These are phyloP conservation scores for Myxozyma mucilagina DNA, from an alignment of 805 yeast genomes.

Conservation along the genomic window DNA sequence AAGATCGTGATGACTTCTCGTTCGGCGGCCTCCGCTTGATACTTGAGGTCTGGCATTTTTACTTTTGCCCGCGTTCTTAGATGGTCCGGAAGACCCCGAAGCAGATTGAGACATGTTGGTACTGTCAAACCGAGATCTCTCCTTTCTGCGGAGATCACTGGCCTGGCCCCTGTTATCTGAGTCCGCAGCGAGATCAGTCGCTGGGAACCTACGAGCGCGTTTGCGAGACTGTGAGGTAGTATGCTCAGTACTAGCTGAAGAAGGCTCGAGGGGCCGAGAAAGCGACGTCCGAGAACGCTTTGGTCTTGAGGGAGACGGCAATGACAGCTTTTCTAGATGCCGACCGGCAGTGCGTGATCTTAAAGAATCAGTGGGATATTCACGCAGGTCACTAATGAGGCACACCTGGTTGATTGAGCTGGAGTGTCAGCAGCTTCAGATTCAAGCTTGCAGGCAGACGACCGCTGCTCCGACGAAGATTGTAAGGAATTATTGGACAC, in stretches of 20 bases:
- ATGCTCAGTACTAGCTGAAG: background rate
- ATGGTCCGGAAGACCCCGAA: background rate
- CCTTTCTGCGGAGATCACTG: background rate
- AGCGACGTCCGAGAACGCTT: conserved; percentile 1
- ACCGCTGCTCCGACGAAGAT: background rate
- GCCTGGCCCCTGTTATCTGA: background rate
- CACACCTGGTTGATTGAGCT: conserved; percentile 16
- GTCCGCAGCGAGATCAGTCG: background rate
- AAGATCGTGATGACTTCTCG: conserved; percentile 18
- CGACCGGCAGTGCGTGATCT: conserved; percentile 16
- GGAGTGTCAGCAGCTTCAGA: conserved; percentile 1
- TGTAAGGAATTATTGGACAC: no score
- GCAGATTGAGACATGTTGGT: conserved; percentile 1
- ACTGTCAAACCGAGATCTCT: background rate
- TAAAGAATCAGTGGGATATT: background rate
- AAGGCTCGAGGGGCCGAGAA: background rate
- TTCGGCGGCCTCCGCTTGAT: conserved; percentile 12
- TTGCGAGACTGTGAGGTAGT: background rate
- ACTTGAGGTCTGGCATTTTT: conserved; percentile 6
- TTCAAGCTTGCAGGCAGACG: background rate
- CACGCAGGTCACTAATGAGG: no score
- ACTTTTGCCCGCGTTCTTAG: background rate
- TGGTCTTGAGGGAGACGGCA: conserved; percentile 8
- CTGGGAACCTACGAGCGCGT: conserved; percentile 7
- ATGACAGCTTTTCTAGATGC: background rate